These are phyloP conservation scores for Globisporangium viniferum DNA, from an alignment of 352 stramenopile species.

Conservation along the genomic window DNA sequence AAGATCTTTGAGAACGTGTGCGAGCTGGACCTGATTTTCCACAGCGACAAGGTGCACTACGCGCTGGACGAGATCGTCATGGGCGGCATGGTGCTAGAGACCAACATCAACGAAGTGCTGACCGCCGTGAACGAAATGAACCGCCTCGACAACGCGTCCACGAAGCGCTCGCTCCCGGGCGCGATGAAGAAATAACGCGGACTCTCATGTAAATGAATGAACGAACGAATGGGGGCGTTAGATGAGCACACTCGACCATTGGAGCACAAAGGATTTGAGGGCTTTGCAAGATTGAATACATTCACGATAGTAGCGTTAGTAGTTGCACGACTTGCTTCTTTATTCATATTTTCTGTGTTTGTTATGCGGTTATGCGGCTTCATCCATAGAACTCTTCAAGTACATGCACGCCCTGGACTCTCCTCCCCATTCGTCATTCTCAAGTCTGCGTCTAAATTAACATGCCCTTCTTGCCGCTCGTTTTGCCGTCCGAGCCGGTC, in stretches of 20 bases:
- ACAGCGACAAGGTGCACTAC: slow-evolving; percentile 97
- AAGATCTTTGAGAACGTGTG: slow-evolving; percentile 99
- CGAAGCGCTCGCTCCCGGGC: slow-evolving; percentile 70
- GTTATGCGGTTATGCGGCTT: background rate
- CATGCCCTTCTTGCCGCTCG: slow-evolving; percentile 46
- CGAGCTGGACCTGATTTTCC: slow-evolving; percentile 99
- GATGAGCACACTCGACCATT: background rate
- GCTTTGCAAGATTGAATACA: background rate
- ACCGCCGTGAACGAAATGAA: slow-evolving; percentile 97
- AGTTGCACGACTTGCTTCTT: background rate
- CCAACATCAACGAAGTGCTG: slow-evolving; percentile 98
- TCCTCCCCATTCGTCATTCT: background rate
- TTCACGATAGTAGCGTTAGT: slow-evolving; percentile 9
- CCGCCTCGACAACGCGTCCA: slow-evolving; percentile 86
- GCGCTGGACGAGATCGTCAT: slow-evolving; percentile 99
- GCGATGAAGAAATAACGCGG: slow-evolving; percentile 58
- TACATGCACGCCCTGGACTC: background rate
- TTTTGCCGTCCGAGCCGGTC: slow-evolving; percentile 21
- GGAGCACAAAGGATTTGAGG: background rate
- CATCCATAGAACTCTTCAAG: background rate
- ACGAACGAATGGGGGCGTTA: background rate
- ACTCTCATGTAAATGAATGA: slow-evolving; percentile 6
- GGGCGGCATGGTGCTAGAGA: slow-evolving; percentile 99
- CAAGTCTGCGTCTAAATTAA: slow-evolving; percentile 50
- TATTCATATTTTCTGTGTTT: background rate